Evolutionary conservation across 2,329 filamentous ascomycete genomes (phyloP).

Genomic region (Fusarium keratoplasticum): DNA sequence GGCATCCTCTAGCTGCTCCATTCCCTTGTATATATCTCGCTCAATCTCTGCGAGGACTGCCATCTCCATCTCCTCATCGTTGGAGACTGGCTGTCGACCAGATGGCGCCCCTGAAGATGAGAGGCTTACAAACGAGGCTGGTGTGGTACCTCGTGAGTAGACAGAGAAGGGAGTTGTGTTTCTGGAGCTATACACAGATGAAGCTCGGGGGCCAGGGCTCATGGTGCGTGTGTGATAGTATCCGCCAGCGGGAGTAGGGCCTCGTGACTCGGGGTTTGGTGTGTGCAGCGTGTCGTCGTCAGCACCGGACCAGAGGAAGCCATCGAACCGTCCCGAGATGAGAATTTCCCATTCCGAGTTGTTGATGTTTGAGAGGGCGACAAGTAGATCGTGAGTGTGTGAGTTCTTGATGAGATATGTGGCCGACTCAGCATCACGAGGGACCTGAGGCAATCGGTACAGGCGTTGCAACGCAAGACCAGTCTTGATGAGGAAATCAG

Average conservation of each 20-base stretch:
- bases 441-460: constrained; percentile 78
- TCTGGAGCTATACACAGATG: constrained; percentile 57
- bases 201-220: constrained; percentile 55
- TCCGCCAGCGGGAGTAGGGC: constrained; percentile 65
- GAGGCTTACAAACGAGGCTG: constrained; percentile 68
- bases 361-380: constrained; percentile 88
- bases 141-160: constrained; percentile 68
- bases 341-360: constrained; percentile 97
- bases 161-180: constrained; percentile 61
- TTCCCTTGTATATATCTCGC: constrained; percentile 90
- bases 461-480: constrained; percentile 85
- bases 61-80: constrained; percentile 95
- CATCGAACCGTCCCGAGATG: constrained; percentile 92
- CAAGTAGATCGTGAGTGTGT: constrained; percentile 84
- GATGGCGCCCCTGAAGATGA: constrained; percentile 60
- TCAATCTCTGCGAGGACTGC: constrained; percentile 91
- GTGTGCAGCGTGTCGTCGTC: constrained; percentile 66
- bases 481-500: constrained; percentile 79
- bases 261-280: constrained; percentile 61
- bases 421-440: constrained; percentile 86
- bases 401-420: constrained; percentile 89
- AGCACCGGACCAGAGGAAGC: constrained; percentile 93
- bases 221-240: constrained; percentile 54
- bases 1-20: constrained; percentile 94
- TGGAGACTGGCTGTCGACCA: constrained; percentile 74